Evolutionary conservation across 2,329 filamentous ascomycete genomes (phyloP).

Genomic region (Botryotinia globosa): DNA sequence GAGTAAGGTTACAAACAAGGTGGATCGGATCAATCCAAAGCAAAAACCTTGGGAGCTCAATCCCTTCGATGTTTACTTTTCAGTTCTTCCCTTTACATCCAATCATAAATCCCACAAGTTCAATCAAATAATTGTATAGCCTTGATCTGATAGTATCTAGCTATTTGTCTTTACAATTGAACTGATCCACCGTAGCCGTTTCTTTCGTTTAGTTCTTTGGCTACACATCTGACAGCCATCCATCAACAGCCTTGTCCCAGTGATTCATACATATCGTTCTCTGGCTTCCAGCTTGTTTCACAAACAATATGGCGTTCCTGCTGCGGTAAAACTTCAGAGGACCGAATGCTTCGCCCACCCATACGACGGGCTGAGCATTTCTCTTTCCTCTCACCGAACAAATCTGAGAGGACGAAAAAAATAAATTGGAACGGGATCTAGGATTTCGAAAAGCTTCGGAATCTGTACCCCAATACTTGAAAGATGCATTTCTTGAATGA

Average conservation of each 20-base stretch:
- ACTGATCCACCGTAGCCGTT: not conserved
- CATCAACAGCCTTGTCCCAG: conserved; percentile 8
- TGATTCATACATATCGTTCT: not conserved
- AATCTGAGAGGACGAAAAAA: not conserved
- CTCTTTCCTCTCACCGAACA: conserved; percentile 9
- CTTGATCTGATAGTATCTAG: not conserved
- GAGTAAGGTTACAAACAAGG: not conserved
- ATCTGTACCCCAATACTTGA: not conserved
- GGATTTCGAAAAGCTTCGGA: not conserved
- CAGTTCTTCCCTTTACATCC: not conserved
- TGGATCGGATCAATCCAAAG: not conserved
- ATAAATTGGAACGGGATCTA: not conserved
- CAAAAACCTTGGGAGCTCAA: not conserved
- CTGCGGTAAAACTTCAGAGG: conserved; percentile 11
- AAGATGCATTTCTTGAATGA: not conserved
- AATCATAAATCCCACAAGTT: not conserved
- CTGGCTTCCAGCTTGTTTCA: conserved; percentile 8
- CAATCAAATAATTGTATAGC: conserved; percentile 10
- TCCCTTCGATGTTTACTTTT: not conserved
- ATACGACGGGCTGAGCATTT: conserved; percentile 8
- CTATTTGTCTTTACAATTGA: not conserved
- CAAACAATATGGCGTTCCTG: conserved; percentile 10
- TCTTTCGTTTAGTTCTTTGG: not conserved
- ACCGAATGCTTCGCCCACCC: conserved; percentile 1
- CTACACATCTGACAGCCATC: not conserved